phyloP scores from a whole-genome alignment of 495 filamentous ascomycete genomes.

The Penicillium psychrofluorescens region DNA sequence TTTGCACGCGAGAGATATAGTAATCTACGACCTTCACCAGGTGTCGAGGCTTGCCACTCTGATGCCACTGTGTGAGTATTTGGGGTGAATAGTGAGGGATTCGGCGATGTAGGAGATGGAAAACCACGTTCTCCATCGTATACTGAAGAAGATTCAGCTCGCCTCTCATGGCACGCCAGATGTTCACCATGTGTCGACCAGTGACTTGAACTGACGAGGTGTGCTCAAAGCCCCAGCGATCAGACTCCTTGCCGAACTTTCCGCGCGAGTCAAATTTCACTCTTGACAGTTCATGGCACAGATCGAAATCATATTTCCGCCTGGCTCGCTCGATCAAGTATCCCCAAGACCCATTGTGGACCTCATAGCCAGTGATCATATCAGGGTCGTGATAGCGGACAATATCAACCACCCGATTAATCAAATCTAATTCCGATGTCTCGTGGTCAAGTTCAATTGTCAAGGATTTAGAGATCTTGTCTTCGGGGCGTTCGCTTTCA shows the following conservation, averaged over 20 bases:
- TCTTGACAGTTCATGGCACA: slow-evolving; percentile 84
- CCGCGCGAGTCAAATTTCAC: slow-evolving; percentile 77
- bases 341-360: slow-evolving; percentile 89
- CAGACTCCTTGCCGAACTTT: slow-evolving; percentile 74
- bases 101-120: slow-evolving; percentile 83
- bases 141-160: slow-evolving; percentile 89
- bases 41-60: slow-evolving; percentile 55
- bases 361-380: slow-evolving; percentile 91
- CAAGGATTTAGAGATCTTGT: slow-evolving; percentile 40
- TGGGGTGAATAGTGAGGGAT: slow-evolving; percentile 81
- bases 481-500: slow-evolving; percentile 36
- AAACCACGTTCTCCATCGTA: slow-evolving; percentile 93
- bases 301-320: slow-evolving; percentile 78
- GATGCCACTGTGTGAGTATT: slow-evolving; percentile 77
- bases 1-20: slow-evolving; percentile 65
- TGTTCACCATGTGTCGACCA: slow-evolving; percentile 91
- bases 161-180: slow-evolving; percentile 92
- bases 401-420: slow-evolving; percentile 76
- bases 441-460: slow-evolving; percentile 64
- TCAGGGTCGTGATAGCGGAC: slow-evolving; percentile 83
- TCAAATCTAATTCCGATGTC: slow-evolving; percentile 71
- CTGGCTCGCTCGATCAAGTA: slow-evolving; percentile 88
- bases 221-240: slow-evolving; percentile 88
- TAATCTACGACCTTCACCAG: slow-evolving; percentile 73
- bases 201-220: slow-evolving; percentile 82